Evolutionary conservation across 495 filamentous ascomycete genomes (phyloP).

Genomic region (Pyrenula massariospora): DNA sequence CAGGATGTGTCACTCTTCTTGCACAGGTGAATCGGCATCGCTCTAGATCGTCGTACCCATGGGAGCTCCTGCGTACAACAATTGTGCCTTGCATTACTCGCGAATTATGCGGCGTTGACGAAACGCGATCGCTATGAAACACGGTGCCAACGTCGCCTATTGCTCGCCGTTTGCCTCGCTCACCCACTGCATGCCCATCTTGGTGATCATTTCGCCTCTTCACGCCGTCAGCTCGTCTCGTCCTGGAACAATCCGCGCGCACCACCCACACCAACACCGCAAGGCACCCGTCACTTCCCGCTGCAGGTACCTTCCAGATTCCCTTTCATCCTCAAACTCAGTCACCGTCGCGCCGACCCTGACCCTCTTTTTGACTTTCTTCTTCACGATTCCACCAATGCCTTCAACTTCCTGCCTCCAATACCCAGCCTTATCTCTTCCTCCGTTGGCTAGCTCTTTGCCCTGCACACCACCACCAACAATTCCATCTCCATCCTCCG

Average conservation of each 20-base stretch:
- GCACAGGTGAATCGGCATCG: too few species aligned
- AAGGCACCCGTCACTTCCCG: constrained; percentile 35
- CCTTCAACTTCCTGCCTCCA: constrained; percentile 77
- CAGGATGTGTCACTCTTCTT: too few species aligned
- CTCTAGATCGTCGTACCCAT: too few species aligned
- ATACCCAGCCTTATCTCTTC: constrained; percentile 42
- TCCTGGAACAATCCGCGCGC: constrained; percentile 26
- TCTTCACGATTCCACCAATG: constrained; percentile 74
- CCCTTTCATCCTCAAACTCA: constrained; percentile 70
- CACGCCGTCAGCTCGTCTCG: background rate
- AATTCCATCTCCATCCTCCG: background rate
- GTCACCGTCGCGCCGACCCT: constrained; percentile 69
- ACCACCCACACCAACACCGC: constrained; percentile 45
- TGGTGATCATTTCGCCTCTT: too few species aligned
- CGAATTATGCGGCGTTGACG: too few species aligned
- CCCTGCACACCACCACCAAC: background rate
- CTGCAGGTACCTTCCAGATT: constrained; percentile 51
- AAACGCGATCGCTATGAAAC: too few species aligned
- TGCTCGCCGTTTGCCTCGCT: too few species aligned
- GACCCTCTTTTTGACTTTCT: constrained; percentile 63
- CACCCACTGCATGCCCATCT: too few species aligned
- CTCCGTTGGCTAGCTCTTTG: background rate
- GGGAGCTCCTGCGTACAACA: too few species aligned
- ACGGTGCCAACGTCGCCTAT: too few species aligned
- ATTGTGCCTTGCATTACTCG: too few species aligned